Conservation (phyloP, 306 rosid genomes). For the Hippophae rhamnoides region DNA sequence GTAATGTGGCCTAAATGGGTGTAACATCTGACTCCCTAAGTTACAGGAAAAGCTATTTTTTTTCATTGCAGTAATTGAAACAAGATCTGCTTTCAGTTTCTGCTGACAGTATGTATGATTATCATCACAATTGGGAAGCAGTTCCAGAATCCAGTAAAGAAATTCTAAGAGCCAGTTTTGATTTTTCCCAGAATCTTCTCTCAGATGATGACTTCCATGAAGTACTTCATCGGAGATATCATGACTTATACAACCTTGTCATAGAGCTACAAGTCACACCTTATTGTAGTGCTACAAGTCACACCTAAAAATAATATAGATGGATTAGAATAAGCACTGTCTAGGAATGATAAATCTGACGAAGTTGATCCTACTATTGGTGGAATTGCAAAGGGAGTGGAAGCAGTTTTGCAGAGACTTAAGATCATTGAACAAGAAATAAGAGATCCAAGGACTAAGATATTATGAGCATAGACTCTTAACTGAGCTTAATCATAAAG, state of each 20-base stretch:
- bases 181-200: constrained; percentile 71
- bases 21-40: constrained; percentile 67
- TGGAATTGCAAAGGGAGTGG: constrained; percentile 97
- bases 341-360: constrained; percentile 37
- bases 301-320: constrained; percentile 51
- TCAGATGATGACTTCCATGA: constrained; percentile 85
- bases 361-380: constrained; percentile 62
- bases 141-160: constrained; percentile 52
- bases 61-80: constrained; percentile 62
- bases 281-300: too few relatives aligned
- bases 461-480: constrained; percentile 86
- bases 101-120: constrained; percentile 90
- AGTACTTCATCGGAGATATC: constrained; percentile 80
- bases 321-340: constrained; percentile 38
- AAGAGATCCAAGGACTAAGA: constrained; percentile 84
- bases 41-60: constrained; percentile 53
- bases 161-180: constrained; percentile 58
- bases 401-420: constrained; percentile 73
- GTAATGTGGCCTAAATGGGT: constrained; percentile 81
- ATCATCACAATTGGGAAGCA: constrained; percentile 84
- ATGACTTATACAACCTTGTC: constrained; percentile 71
- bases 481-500: constrained; percentile 68
- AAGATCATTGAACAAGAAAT: constrained; percentile 96
- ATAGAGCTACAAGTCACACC: too few relatives aligned
- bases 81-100: constrained; percentile 74